Evolutionary conservation across 1,139 yeast genomes (phyloP).

Genomic region (Candida sp.): DNA sequence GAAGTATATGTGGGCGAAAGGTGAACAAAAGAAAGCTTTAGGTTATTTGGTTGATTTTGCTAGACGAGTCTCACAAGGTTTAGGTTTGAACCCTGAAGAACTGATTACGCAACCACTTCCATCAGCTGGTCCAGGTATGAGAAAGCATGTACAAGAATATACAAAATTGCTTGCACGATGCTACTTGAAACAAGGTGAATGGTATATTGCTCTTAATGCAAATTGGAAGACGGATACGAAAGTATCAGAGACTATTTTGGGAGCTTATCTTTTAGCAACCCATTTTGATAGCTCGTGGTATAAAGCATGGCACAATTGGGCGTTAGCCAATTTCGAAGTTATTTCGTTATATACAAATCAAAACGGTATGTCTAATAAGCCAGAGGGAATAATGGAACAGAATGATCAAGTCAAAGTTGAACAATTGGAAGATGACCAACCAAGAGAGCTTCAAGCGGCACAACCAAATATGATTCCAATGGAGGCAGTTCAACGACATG

Average conservation of each 20-base stretch:
- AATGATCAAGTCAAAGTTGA: conserved; percentile 16
- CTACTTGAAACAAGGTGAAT: conserved; percentile 95
- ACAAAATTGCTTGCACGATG: conserved; percentile 91
- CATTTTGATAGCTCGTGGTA: conserved; percentile 94
- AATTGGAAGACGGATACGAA: conserved; percentile 77
- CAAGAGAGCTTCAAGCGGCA: conserved; percentile 8
- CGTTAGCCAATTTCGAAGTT: conserved; percentile 94
- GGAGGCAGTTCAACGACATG: conserved; percentile 77
- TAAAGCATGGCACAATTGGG: conserved; percentile 99
- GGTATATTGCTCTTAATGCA: conserved; percentile 83
- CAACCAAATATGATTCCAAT: conserved; percentile 36
- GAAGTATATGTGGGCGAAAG: conserved; percentile 97
- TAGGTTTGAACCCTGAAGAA: conserved; percentile 77
- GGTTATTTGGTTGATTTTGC: conserved; percentile 87
- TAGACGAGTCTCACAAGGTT: conserved; percentile 82
- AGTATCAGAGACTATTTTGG: conserved; percentile 67
- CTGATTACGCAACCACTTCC: conserved; percentile 89
- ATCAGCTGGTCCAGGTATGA: conserved; percentile 67
- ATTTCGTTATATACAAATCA: conserved; percentile 62
- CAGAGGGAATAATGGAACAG: conserved; percentile 22
- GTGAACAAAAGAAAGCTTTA: conserved; percentile 83
- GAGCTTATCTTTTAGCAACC: conserved; percentile 90
- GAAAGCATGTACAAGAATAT: conserved; percentile 76
- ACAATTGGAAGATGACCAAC: conserved; percentile 7
- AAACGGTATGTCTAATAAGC: conserved; percentile 23